These are phyloP conservation scores for Microsporum canis DNA, from an alignment of 2,329 filamentous ascomycete genomes.

Conservation along the genomic window DNA sequence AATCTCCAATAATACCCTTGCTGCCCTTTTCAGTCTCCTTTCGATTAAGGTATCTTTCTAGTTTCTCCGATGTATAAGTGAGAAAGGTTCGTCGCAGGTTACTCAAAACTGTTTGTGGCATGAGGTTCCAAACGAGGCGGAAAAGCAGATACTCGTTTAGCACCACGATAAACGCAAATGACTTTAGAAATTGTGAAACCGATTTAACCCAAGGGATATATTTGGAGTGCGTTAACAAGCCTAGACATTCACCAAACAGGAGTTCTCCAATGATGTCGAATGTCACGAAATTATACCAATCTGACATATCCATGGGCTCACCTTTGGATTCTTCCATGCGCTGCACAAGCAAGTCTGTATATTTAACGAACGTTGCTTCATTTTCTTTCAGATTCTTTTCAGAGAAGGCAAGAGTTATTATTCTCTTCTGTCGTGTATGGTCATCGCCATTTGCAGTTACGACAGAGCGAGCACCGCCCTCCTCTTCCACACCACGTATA, in stretches of 20 bases:
- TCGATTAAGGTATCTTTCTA: slow-evolving; percentile 2
- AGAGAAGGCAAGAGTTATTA: slow-evolving; percentile 33
- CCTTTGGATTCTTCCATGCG: slow-evolving; percentile 4
- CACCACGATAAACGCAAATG: slow-evolving; percentile 7
- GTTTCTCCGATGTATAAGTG: slow-evolving; percentile 3
- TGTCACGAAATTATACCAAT: slow-evolving; percentile 18
- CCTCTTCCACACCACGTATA: slow-evolving; percentile 8
- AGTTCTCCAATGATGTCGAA: slow-evolving; percentile 21
- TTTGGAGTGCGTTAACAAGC: slow-evolving; percentile 13
- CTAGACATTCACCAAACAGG: slow-evolving; percentile 17
- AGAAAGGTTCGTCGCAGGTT: slow-evolving; percentile 1
- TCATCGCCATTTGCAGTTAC: slow-evolving; percentile 15
- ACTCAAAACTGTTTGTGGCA: slow-evolving; percentile 5
- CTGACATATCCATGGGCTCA: slow-evolving; percentile 13
- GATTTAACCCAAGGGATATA: slow-evolving; percentile 21
- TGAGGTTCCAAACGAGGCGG: neutral
- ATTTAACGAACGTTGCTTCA: slow-evolving; percentile 24
- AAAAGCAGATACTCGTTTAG: slow-evolving; percentile 6
- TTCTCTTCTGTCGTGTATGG: slow-evolving; percentile 22
- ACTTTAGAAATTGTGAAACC: slow-evolving; percentile 6
- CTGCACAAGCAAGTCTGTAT: slow-evolving; percentile 17
- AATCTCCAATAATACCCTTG: neutral
- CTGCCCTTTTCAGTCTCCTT: neutral
- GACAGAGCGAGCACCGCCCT: slow-evolving; percentile 9
- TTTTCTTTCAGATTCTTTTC: slow-evolving; percentile 33